Base-by-base conservation (phyloP, 306 rosid species). In the Amphicarpaea edgeworthii region DNA sequence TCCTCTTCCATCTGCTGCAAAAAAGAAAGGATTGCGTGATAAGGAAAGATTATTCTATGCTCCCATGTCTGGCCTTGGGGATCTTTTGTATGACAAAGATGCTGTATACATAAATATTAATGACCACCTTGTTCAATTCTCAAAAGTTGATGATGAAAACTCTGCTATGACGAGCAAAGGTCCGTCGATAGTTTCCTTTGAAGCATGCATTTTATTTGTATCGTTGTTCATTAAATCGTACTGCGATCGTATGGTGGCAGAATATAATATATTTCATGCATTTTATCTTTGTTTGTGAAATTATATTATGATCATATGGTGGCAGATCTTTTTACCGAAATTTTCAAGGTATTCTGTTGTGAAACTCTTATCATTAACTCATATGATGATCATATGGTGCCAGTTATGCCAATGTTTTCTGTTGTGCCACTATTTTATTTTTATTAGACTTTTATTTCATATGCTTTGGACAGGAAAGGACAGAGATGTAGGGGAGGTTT, bases 11-110 rank as follows among this genome's bases (percentile, higher is more conserved):
- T 92, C 97, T 81, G 97, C 97, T 77, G 97, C 98, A 54, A 95
- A 92, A 87, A 95, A 88, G 96, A 92, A 95, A 80, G 98, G 98
- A 15, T 82, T 95, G 75, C 97, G 98, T 21, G 98, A 95, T 19
- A 95, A 85, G 87, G 97, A 95, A 69, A 95, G 85, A 76, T 80
- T 90, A 70, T 95, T 92, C 79, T 90, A 95, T 78, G 97, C 93
- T 70, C 98, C 98, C 42, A 92, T 92, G 98, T 95, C 98, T 73
- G 98, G 97, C 58, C 81, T 92, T 77, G 98, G 98, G 80, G 97
- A 95, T 84, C 96, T 95, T 77, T 63, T 92, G 79, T 92, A 95
- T 45, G 98, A 95, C 77, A 95, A 95, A 83, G 97, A 95, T 87
- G 97, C 96, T 72, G 93, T 89, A 53, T 95, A 95, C 86, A 85